Evolutionary conservation across 2,329 filamentous ascomycete genomes (phyloP).

Genomic region (Sordariomycetes sp.): DNA sequence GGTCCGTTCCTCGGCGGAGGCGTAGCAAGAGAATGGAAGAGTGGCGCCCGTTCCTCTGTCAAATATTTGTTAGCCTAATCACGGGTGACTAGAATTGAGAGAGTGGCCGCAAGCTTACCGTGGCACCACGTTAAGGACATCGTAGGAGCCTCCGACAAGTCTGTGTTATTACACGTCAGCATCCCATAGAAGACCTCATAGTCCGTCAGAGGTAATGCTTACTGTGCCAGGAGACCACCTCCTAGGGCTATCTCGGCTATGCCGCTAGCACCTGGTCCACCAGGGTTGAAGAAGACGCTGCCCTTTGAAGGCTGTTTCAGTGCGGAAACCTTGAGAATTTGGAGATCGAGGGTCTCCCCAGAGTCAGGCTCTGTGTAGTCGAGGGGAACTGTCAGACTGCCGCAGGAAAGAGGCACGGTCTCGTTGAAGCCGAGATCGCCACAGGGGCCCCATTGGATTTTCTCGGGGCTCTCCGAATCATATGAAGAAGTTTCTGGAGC

Average conservation of each 20-base stretch:
- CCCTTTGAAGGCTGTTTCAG: conserved; percentile 16
- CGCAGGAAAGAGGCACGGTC: conserved; percentile 12
- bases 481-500: background rate
- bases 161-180: background rate
- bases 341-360: conserved; percentile 13
- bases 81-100: conserved; percentile 8
- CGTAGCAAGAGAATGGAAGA: conserved; percentile 14
- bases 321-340: conserved; percentile 16
- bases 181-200: background rate
- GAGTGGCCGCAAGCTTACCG: conserved; percentile 8
- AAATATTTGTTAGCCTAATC: background rate
- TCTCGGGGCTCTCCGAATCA: background rate
- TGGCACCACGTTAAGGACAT: conserved; percentile 6
- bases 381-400: conserved; percentile 18
- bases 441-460: background rate
- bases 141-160: conserved; percentile 2
- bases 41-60: conserved; percentile 16
- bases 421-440: conserved; percentile 1
- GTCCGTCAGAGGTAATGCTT: background rate
- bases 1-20: conserved; percentile 5
- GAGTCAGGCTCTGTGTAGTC: conserved; percentile 17
- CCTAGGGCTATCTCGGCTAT: background rate
- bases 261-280: conserved; percentile 16
- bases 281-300: conserved; percentile 20
- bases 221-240: background rate